Evolutionary conservation across 495 filamentous ascomycete species (phyloP).

Genomic region (Tuber aestivum): DNA sequence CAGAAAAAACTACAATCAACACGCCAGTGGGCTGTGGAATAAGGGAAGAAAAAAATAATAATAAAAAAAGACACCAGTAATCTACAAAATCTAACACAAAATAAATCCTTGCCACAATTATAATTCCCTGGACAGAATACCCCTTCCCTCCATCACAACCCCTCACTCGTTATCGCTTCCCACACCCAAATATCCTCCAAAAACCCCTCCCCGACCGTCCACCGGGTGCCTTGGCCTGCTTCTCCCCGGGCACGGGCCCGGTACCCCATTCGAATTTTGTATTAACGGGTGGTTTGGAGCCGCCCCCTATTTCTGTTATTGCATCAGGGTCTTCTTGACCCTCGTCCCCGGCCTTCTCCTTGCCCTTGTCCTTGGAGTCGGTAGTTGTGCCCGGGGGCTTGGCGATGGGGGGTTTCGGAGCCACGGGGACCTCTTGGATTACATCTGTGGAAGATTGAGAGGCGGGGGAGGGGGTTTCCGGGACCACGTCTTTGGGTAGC

Average conservation of each 20-base stretch:
- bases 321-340: no score
- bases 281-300: neutral
- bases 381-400: no score
- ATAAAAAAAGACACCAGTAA: no score
- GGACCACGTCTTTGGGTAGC: neutral
- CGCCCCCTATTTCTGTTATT: no score
- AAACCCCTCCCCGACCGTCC: neutral
- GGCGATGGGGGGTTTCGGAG: no score
- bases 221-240: neutral
- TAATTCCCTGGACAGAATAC: no score
- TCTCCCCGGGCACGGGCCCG: neutral
- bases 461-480: neutral
- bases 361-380: neutral
- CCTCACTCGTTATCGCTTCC: neutral
- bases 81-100: neutral
- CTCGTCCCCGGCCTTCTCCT: neutral
- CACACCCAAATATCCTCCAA: neutral
- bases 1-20: neutral
- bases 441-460: no score
- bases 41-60: no score
- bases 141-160: neutral
- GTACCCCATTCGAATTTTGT: neutral
- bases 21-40: neutral
- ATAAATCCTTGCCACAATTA: neutral
- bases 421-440: no score